Evolutionary conservation across 2,329 filamentous ascomycete genomes (phyloP), one percentile per base, ranked within the genome.

Genomic region (Cordyceps tenuipes): DNA sequence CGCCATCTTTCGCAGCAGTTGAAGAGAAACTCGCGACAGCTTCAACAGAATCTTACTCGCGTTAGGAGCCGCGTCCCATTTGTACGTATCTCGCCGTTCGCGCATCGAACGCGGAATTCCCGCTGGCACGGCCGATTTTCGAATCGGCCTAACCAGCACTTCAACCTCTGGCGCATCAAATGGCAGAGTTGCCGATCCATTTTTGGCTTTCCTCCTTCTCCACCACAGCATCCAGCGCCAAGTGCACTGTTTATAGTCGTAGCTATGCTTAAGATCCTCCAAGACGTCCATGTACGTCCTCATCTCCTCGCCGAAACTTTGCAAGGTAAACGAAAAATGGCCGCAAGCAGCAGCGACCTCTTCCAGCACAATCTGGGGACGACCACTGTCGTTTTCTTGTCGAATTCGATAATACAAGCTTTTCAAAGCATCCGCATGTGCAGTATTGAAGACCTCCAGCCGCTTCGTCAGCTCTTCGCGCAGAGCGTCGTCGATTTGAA

Each of bases 331-430:
- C 71, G 88, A 91, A 69, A 96, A 97, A 72, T 96, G 90, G 0
- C 91, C 91, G 68, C 92, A 97, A 60, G 90, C 93, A 10, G 92
- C 91, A 39, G 91, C 90, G 12, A 96, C 90, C 72, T 96, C 92
- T 71, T 97, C 92, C 61, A 94, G 88, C 70, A 96, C 91, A 1
- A 91, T 91, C 69, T 93, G 86, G 13, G 90, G 79, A 62, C 86
- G 86, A 46, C 88, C 78, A 49, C 82, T 80, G 5, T 83, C 78
- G 58, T 82, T 82, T 21, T 81, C 82, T 47, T 88, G 78, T 64
- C 90, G 85, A 63, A 89, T 89, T 57, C 83, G 86, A 63, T 82
- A 84, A 71, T 96, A 96, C 1, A 96, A 78, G 60, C 86, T 79
- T 60, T 84, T 79, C 5, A 97, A 77, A 0, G 91, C 90, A 53